Evolutionary conservation across 306 rosid genomes (phyloP).

Genomic region (Vigna nakashimae): DNA sequence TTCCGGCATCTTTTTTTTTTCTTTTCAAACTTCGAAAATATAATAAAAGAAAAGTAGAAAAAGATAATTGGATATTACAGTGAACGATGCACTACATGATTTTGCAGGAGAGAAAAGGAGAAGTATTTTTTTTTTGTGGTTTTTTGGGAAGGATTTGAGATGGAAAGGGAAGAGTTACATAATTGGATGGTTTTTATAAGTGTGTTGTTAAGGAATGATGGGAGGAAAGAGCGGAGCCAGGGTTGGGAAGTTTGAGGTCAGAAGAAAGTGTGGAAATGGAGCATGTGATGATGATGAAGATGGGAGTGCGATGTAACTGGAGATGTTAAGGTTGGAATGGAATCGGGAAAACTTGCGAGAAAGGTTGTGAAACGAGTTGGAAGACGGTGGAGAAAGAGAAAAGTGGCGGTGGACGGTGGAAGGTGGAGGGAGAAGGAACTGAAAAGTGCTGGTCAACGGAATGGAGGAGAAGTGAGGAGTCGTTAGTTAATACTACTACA

Average conservation of each 20-base stretch:
- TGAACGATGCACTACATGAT: slow-evolving; percentile 53
- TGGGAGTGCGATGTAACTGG: neutral
- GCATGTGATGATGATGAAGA: neutral
- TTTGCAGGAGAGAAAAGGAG: neutral
- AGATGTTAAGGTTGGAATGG: slow-evolving; percentile 44
- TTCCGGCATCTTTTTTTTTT: slow-evolving; percentile 55
- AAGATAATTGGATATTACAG: slow-evolving; percentile 9
- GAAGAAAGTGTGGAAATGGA: neutral
- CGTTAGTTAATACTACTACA: neutral
- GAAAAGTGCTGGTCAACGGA: slow-evolving; percentile 32
- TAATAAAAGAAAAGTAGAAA: neutral
- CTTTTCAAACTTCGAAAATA: neutral
- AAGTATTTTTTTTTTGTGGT: slow-evolving; percentile 3
- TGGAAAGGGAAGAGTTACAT: slow-evolving; percentile 61
- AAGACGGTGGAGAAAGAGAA: slow-evolving; percentile 31
- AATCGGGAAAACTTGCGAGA: slow-evolving; percentile 46
- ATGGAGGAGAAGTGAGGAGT: slow-evolving; percentile 31
- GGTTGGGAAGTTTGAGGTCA: slow-evolving; percentile 17
- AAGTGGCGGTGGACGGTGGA: slow-evolving; percentile 7
- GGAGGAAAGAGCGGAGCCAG: slow-evolving; percentile 60
- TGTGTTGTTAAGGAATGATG: slow-evolving; percentile 57
- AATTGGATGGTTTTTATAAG: slow-evolving; percentile 65
- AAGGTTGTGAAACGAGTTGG: slow-evolving; percentile 37
- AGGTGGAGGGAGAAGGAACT: slow-evolving; percentile 8
- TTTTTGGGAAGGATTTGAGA: slow-evolving; percentile 19